A percentile compares a stretch with the other conserved stretches of the same genome.
Evolutionary conservation across 305 asterid genomes (phyloP).

Genomic region (Rubia occidens): DNA sequence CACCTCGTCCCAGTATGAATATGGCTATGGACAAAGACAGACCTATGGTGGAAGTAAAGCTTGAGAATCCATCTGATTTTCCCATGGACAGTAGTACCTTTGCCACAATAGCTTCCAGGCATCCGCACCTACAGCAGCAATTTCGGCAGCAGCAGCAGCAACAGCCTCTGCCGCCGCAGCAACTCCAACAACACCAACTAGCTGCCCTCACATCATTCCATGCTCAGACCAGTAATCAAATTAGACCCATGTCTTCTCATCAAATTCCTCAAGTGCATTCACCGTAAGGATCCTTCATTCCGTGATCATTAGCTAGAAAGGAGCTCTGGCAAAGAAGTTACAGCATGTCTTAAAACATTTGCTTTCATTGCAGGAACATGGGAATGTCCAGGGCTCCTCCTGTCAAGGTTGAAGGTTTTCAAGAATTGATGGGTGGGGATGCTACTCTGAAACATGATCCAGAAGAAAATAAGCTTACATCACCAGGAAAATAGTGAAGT

Average conservation of each 20-base stretch:
- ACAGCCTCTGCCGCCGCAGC: not conserved
- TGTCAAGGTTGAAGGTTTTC: constrained; percentile 97
- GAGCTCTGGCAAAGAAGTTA: not conserved
- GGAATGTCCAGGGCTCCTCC: constrained; percentile 90
- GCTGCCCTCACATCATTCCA: constrained; percentile 60
- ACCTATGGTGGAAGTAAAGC: constrained; percentile 81
- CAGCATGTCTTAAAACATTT: constrained; percentile 2
- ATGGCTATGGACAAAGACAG: constrained; percentile 63
- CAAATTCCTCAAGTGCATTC: constrained; percentile 77
- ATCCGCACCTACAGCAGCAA: constrained; percentile 42
- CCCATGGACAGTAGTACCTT: constrained; percentile 59
- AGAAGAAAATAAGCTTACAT: constrained; percentile 73
- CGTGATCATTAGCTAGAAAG: constrained; percentile 4
- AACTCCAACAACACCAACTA: constrained; percentile 60
- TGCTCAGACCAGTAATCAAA: constrained; percentile 59
- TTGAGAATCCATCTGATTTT: constrained; percentile 69
- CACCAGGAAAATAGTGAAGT: constrained; percentile 49
- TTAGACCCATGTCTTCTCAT: constrained; percentile 61
- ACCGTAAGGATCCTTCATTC: constrained; percentile 38
- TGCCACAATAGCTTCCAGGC: constrained; percentile 44
- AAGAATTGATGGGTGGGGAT: constrained; percentile 94
- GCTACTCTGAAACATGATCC: constrained; percentile 66
- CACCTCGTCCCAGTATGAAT: constrained; percentile 61
- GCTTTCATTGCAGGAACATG: constrained; percentile 42
- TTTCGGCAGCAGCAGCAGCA: constrained; percentile 59